Percentiles rank a stretch among this genome's conserved stretches.
Conservation (phyloP, 768 basidiomycete species). For the Kockovaella imperatae region DNA sequence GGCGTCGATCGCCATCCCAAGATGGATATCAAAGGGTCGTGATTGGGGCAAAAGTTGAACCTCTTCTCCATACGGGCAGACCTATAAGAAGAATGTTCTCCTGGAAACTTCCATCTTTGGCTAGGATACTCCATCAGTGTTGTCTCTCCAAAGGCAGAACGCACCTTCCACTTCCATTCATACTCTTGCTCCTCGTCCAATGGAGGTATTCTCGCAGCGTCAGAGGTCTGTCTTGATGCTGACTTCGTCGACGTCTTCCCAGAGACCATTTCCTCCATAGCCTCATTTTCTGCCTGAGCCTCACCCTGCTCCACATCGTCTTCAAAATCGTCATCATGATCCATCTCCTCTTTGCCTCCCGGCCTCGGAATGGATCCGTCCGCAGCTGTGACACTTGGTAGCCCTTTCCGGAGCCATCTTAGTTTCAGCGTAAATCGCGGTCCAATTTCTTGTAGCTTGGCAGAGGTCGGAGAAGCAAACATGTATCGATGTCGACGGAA, state of each 20-base stretch:
- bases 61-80: no score
- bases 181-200: constrained; percentile 43
- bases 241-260: constrained; percentile 20
- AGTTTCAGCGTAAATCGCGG: constrained; percentile 94
- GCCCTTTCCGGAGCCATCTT: constrained; percentile 75
- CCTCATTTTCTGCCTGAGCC: constrained; percentile 33
- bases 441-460: constrained; percentile 91
- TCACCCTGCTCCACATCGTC: constrained; percentile 17
- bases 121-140: constrained; percentile 47
- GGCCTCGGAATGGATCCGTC: constrained; percentile 41
- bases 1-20: no score
- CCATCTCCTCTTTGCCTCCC: constrained; percentile 31
- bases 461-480: constrained; percentile 82
- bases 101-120: constrained; percentile 88
- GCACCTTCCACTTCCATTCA: constrained; percentile 45
- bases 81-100: constrained; percentile 80
- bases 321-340: constrained; percentile 19
- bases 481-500: constrained; percentile 93
- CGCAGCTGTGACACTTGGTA: constrained; percentile 61
- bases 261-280: constrained; percentile 36
- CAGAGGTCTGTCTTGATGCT: constrained; percentile 15
- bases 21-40: no score
- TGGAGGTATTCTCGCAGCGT: constrained; percentile 22
- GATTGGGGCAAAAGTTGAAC: no score
- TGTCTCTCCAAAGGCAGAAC: not conserved